Base-by-base conservation (phyloP, 768 basidiomycete species). In the Phaeolepiota aurea region DNA sequence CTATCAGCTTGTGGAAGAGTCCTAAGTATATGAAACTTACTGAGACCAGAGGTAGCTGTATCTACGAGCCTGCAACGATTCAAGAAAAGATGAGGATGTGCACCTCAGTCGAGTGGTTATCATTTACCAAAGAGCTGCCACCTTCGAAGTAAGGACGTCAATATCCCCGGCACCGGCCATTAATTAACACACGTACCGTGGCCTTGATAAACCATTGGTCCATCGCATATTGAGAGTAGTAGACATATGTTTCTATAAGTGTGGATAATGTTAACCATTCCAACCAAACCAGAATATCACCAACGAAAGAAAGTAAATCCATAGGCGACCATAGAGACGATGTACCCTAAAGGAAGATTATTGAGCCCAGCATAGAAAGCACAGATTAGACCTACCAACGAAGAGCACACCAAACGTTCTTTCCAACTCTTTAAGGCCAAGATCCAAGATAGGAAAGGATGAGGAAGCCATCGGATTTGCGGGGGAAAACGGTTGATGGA, bases 281-380 rank as follows among this genome's bases (percentile, higher is more conserved):
- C 5, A 15, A 19, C 7, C 10, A 16, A 15, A 28, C 5, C n/a
- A 15, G 15, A 35, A 30, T 5, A 31, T 9, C 5, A 46, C 57
- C 22, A 30, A 59, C 57, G 57, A 44, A 59, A 59, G 45, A 57
- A 54, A 3, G 56, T 59, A 40, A 59, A 56, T 13, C 57, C 57
- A 43, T 52, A 57, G 16, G 47, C 47, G 9, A 55, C 49, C 46
- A 52, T 49, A 15, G 50, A 42, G 23, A 56, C n/a, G 5, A 53
- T 46, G 46, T 57, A 59, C 9, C 57, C 56, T 51, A 22, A 9
- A 2, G 19, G 20, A 20, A 31, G 9, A 18, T 42, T 13, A 28
- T 9, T 35, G 12, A 9, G 28, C 7, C 3, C 22, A 38, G n/a
- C n/a, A n/a, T n/a, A n/a, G n/a, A n/a, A n/a, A n/a, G n/a, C n/a